A percentile compares a stretch with the other conserved stretches of the same genome.
Conservation (phyloP, 176 grass and related monocot genomes). For the Pontederia paniculata region DNA sequence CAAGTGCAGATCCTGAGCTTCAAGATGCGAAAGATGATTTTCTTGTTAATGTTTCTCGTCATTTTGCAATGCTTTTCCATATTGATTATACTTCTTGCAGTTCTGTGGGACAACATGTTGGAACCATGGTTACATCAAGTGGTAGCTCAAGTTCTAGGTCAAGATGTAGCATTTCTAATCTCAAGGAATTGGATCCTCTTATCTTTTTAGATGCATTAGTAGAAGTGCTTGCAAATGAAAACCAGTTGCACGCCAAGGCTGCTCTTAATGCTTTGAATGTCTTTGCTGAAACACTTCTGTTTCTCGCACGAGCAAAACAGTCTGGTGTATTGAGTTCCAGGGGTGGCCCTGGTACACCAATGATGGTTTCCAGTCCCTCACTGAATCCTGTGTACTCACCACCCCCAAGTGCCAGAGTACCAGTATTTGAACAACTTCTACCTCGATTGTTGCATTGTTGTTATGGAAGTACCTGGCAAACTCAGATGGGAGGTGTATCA, state of each 20-base stretch:
- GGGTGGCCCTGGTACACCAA: slow-evolving; percentile 91
- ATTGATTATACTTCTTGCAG: slow-evolving; percentile 44
- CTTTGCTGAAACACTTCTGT: slow-evolving; percentile 82
- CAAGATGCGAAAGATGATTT: slow-evolving; percentile 82
- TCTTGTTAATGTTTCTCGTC: slow-evolving; percentile 69
- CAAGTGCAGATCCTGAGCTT: slow-evolving; percentile 61
- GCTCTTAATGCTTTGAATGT: slow-evolving; percentile 71
- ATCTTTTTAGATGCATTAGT: slow-evolving; percentile 96
- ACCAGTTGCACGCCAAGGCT: slow-evolving; percentile 84
- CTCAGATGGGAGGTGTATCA: slow-evolving; percentile 96
- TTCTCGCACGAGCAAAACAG: slow-evolving; percentile 80
- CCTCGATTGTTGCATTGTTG: slow-evolving; percentile 94
- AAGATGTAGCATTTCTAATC: slow-evolving; percentile 69
- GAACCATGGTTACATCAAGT: slow-evolving; percentile 42
- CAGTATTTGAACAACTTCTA: slow-evolving; percentile 86
- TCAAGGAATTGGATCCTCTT: slow-evolving; percentile 82
- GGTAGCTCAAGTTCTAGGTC: slow-evolving; percentile 42
- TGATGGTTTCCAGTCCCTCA: slow-evolving; percentile 95
- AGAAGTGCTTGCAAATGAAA: slow-evolving; percentile 85
- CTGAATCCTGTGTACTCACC: slow-evolving; percentile 98
- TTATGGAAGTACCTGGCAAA: slow-evolving; percentile 95
- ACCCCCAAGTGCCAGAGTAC: slow-evolving; percentile 86
- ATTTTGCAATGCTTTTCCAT: slow-evolving; percentile 99
- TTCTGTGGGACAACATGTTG: slow-evolving; percentile 41
- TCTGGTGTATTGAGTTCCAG: slow-evolving; percentile 50